A percentile compares a stretch with the other conserved stretches of the same genome.
phyloP scores from a whole-genome alignment of 2,329 filamentous ascomycete genomes.

The Xylaria sp. region DNA sequence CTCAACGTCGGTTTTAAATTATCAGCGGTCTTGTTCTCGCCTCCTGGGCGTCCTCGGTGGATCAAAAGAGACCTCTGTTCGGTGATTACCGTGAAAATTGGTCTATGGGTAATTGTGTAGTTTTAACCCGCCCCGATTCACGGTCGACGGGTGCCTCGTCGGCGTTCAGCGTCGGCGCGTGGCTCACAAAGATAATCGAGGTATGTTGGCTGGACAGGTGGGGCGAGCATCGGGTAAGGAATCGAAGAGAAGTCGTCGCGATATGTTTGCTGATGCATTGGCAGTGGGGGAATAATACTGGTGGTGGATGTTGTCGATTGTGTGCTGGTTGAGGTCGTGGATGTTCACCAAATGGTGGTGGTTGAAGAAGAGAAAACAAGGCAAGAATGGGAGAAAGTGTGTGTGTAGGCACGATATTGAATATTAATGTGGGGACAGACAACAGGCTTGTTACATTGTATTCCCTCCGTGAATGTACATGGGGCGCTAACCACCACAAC shows the following conservation, averaged over 20 bases:
- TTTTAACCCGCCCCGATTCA: conserved; percentile 53
- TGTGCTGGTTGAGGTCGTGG: conserved; percentile 27
- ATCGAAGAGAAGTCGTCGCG: conserved; percentile 56
- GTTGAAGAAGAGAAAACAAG: conserved; percentile 31
- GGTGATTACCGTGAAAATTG: conserved; percentile 4
- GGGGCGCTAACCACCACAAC: conserved; percentile 12
- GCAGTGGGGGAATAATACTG: conserved; percentile 44
- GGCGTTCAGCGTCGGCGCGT: conserved; percentile 69
- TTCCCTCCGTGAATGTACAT: neutral
- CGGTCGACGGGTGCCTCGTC: conserved; percentile 62
- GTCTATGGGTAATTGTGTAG: neutral
- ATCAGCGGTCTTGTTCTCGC: conserved; percentile 16
- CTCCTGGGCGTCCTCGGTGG: conserved; percentile 3
- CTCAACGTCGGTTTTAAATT: conserved; percentile 32
- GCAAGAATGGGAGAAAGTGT: conserved; percentile 20
- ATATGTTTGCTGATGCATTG: conserved; percentile 68
- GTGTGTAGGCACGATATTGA: conserved; percentile 28
- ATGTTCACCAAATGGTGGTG: conserved; percentile 41
- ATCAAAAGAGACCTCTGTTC: conserved; percentile 10
- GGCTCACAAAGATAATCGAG: conserved; percentile 62
- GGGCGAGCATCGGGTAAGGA: conserved; percentile 69
- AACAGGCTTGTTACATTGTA: conserved; percentile 13
- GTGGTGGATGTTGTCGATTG: conserved; percentile 26
- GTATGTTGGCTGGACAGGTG: conserved; percentile 61
- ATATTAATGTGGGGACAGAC: conserved; percentile 24